Base-by-base conservation (phyloP, 768 basidiomycete species). In the Pleurotus giganteus region DNA sequence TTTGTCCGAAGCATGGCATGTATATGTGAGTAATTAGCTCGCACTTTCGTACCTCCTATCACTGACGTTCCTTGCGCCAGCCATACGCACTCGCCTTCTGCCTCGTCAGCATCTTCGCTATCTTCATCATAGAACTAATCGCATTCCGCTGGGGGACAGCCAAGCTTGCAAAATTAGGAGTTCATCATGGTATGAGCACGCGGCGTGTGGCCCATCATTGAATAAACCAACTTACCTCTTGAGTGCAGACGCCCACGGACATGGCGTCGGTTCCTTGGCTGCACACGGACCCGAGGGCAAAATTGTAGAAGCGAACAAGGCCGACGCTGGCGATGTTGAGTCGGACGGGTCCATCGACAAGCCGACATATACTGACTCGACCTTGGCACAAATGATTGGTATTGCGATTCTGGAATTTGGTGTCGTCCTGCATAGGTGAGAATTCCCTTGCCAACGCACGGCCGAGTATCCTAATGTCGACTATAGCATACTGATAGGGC, bases 341-440 rank as follows among this genome's bases (percentile, higher is more conserved):
- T 44, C 37, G 4, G 27, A 43, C 12, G 7, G 45, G 7, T 50
- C 49, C n/a, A 23, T 28, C 27, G 13, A 17, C 2, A 47, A 29
- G 15, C 24, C 3, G 69, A 75, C 45, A 9, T 50, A 50, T 23
- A 50, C 31, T 28, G 78, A 84, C 34, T 72, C 73, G 17, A 70
- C 81, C 2, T 54, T 73, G 7, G 85, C 91, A 2, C 93, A 95
- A 66, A 69, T 94, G 32, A 77, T 97, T 44, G 94, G 94, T 12
- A 80, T 99, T 44, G 91, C 82, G 29, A 94, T 98, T 55, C 76
- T 99, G 44, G 96, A 99, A 66, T 96, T 97, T 62, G 96, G 96
- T 61, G 92, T 98, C 27, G 68, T 93, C 4, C 69, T 98, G 28
- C 94, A 95, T 65, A 90, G 87, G 85, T 82, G 52, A 44, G 62